phyloP scores from a whole-genome alignment of 306 rosid genomes.

The Quercus robur region DNA sequence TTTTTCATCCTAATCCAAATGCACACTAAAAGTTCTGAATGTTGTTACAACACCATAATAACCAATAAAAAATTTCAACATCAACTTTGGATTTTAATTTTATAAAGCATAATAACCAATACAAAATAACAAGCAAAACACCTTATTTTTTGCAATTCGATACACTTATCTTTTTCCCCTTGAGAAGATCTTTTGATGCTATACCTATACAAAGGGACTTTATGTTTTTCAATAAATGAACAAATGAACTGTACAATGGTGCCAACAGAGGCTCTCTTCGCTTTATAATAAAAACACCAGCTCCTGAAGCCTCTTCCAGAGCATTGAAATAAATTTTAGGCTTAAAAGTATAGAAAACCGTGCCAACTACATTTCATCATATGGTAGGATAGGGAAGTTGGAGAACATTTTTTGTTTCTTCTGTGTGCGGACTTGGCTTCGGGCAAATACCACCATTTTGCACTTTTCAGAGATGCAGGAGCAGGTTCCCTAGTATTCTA shows the following conservation, averaged over 20 bases:
- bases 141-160: constrained; percentile 30
- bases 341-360: constrained; percentile 24
- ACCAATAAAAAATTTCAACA: neutral
- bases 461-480: constrained; percentile 42
- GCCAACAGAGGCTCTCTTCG: constrained; percentile 34
- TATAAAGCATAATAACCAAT: neutral
- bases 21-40: neutral
- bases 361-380: constrained; percentile 27
- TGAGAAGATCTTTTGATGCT: constrained; percentile 27
- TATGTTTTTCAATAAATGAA: constrained; percentile 54
- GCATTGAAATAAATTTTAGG: constrained; percentile 29
- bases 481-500: constrained; percentile 45
- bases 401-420: constrained; percentile 21
- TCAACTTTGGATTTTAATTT: constrained; percentile 4
- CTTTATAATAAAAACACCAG: constrained; percentile 27
- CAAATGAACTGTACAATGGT: constrained; percentile 58
- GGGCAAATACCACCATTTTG: constrained; percentile 30
- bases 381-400: constrained; percentile 15
- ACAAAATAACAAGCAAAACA: constrained; percentile 16
- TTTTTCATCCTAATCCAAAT: too few species aligned
- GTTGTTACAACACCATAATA: neutral
- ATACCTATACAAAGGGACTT: constrained; percentile 7
- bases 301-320: constrained; percentile 39
- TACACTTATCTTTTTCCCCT: constrained; percentile 33
- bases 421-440: constrained; percentile 30